phyloP scores from a whole-genome alignment of 1,139 yeast species.

The Torulaspora globosa region DNA sequence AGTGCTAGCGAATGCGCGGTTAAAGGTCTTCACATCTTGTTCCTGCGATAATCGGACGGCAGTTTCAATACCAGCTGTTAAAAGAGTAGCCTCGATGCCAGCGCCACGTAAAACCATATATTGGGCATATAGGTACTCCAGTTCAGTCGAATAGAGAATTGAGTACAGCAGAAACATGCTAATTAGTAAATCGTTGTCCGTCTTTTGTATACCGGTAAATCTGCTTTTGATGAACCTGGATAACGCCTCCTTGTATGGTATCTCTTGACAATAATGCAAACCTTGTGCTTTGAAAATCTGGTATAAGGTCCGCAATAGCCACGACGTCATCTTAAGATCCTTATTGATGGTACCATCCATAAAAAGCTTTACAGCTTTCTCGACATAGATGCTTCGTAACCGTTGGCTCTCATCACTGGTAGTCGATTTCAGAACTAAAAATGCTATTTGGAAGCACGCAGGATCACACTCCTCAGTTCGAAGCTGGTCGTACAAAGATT shows the following conservation, averaged over 20 bases:
- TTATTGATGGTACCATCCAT: neutral
- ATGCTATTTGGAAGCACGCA: slow-evolving; percentile 18
- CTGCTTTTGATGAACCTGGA: slow-evolving; percentile 1
- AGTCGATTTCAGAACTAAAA: slow-evolving; percentile 10
- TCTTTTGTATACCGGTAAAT: neutral
- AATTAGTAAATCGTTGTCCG: slow-evolving; percentile 21
- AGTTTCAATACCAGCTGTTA: slow-evolving; percentile 20
- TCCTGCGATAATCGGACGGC: slow-evolving; percentile 12
- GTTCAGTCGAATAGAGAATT: slow-evolving; percentile 21
- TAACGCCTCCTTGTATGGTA: neutral
- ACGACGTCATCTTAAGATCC: slow-evolving; percentile 12
- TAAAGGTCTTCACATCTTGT: slow-evolving; percentile 22
- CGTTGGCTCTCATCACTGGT: slow-evolving; percentile 1
- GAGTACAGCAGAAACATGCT: slow-evolving; percentile 38
- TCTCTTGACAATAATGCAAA: neutral
- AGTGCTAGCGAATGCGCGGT: slow-evolving; percentile 20
- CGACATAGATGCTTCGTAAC: slow-evolving; percentile 5
- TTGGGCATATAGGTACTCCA: slow-evolving; percentile 35
- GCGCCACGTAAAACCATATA: slow-evolving; percentile 34
- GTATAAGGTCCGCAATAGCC: slow-evolving; percentile 23
- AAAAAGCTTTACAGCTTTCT: slow-evolving; percentile 5
- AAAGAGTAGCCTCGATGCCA: slow-evolving; percentile 15
- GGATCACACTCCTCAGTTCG: slow-evolving; percentile 7
- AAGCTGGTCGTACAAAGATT: slow-evolving; percentile 6
- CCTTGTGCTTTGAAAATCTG: slow-evolving; percentile 4